phyloP scores from a whole-genome alignment of 2,329 filamentous ascomycete species.

The Aspergillus versicolor region DNA sequence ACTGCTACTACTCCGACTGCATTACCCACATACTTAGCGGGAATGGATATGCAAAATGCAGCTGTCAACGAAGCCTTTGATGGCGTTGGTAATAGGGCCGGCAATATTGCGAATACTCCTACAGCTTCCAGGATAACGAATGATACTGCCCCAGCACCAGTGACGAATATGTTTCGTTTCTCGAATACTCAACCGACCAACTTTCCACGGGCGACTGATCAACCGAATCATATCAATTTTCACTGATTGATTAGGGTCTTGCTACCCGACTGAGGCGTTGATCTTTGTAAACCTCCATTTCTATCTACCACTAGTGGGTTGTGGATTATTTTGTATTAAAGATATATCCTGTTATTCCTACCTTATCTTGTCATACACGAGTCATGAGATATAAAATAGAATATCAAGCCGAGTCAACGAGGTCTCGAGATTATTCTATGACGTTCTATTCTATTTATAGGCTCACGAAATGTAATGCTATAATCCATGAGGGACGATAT shows the following conservation, averaged over 20 bases:
- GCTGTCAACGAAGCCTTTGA: not conserved
- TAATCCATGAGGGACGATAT: not conserved
- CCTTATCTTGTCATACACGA: not conserved
- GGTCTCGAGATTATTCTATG: slow-evolving; percentile 6
- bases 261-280: not conserved
- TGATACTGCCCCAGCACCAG: not conserved
- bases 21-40: not conserved
- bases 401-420: not conserved
- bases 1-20: not conserved
- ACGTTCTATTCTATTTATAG: slow-evolving; percentile 7
- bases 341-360: no score
- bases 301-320: no score
- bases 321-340: no score
- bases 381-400: not conserved
- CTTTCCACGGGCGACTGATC: not conserved
- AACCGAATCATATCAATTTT: not conserved
- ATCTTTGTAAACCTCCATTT: no score
- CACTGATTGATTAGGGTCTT: not conserved
- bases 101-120: not conserved
- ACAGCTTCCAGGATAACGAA: not conserved
- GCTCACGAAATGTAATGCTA: not conserved
- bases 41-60: not conserved
- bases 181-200: not conserved
- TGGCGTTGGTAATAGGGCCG: no score
- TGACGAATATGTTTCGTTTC: not conserved